Percentiles rank a stretch among this genome's conserved stretches.
phyloP scores from a whole-genome alignment of 306 rosid species.

The Corylus americana region DNA sequence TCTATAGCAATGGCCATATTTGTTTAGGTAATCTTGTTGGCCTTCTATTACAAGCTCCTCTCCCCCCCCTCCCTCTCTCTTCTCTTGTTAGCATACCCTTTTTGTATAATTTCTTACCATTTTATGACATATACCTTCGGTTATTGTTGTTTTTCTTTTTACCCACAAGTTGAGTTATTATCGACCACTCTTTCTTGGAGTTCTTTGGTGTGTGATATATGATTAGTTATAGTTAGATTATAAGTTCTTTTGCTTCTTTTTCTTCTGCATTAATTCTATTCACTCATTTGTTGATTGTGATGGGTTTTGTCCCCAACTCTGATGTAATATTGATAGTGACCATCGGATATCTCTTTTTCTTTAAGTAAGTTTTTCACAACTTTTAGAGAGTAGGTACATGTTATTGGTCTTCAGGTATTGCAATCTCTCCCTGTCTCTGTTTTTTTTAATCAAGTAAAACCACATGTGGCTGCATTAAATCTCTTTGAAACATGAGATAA shows the following conservation, averaged over 20 bases:
- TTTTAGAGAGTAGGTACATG: background rate
- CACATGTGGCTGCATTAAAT: background rate
- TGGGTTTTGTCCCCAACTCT: background rate
- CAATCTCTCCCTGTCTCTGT: background rate
- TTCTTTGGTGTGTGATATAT: background rate
- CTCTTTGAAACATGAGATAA: background rate
- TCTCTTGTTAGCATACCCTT: background rate
- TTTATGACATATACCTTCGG: background rate
- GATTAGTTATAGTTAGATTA: background rate
- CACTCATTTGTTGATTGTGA: background rate
- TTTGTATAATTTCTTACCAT: background rate
- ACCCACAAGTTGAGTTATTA: background rate
- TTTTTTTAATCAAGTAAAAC: background rate
- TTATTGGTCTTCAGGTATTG: background rate
- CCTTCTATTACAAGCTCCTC: background rate
- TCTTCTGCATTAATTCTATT: background rate
- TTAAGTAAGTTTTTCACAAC: background rate
- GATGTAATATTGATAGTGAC: background rate
- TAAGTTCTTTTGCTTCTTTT: background rate
- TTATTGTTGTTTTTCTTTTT: background rate
- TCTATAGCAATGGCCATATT: conserved; percentile 97
- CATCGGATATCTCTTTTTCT: background rate
- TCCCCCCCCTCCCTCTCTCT: no score
- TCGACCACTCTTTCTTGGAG: background rate
- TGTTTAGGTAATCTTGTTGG: conserved; percentile 75